phyloP scores from a whole-genome alignment of 768 basidiomycete genomes.

The Phaeotremella fagi region DNA sequence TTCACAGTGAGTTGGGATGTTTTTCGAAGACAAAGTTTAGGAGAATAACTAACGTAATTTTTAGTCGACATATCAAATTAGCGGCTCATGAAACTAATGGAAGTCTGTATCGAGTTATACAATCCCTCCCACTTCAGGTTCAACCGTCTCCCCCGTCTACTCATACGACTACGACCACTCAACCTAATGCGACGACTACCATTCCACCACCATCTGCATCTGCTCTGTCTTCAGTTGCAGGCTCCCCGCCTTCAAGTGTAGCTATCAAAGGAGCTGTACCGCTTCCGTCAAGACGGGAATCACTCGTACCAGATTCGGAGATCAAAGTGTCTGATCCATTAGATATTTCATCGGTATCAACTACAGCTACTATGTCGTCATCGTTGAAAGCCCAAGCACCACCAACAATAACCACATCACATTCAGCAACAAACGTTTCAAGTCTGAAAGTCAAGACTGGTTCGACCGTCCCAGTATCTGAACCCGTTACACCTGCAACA shows the following conservation, averaged over 20 bases:
- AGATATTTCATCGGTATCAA: slow-evolving; percentile 9
- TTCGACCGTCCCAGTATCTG: slow-evolving; percentile 14
- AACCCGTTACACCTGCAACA: slow-evolving; percentile 42
- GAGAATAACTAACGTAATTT: too few species aligned
- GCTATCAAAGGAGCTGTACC: background rate
- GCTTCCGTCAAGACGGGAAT: background rate
- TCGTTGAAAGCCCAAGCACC: background rate
- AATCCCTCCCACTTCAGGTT: slow-evolving; percentile 72
- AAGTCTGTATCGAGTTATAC: slow-evolving; percentile 75
- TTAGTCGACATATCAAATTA: slow-evolving; percentile 70
- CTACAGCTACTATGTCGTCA: background rate
- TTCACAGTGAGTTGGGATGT: slow-evolving; percentile 18
- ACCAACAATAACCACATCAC: slow-evolving; percentile 6
- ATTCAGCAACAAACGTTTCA: slow-evolving; percentile 27
- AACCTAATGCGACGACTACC: slow-evolving; percentile 10
- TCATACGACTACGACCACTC: slow-evolving; percentile 8
- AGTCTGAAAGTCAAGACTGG: slow-evolving; percentile 20
- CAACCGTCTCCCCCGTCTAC: slow-evolving; percentile 18
- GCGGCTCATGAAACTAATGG: slow-evolving; percentile 84
- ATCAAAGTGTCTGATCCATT: slow-evolving; percentile 10
- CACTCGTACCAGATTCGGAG: slow-evolving; percentile 13
- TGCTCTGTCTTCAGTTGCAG: slow-evolving; percentile 11
- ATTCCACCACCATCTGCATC: slow-evolving; percentile 28
- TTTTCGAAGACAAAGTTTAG: too few species aligned
- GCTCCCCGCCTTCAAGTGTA: slow-evolving; percentile 24